A percentile compares a stretch with the other conserved stretches of the same genome.
Conservation (phyloP, 2,329 filamentous ascomycete genomes). For the Metarhizium brunneum region DNA sequence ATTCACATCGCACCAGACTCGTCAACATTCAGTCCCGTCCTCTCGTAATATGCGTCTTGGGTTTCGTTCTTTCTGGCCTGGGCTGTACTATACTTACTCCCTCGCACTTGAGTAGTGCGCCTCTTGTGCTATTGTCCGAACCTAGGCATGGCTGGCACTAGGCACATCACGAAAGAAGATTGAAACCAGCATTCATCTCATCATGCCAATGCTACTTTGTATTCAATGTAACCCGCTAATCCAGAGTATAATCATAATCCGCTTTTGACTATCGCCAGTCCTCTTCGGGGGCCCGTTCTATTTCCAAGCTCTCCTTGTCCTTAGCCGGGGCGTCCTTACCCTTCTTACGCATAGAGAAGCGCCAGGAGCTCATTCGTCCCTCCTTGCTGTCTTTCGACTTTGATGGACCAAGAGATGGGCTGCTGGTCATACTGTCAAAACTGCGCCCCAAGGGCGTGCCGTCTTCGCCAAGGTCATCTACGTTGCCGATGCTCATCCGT, state of each 20-base stretch:
- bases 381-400: conserved; percentile 37
- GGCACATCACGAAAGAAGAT: too few relatives aligned
- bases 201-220: background rate
- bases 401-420: conserved; percentile 44
- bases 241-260: background rate
- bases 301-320: conserved; percentile 44
- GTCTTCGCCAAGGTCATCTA: conserved; percentile 43
- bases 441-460: conserved; percentile 34
- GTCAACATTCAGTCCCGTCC: too few relatives aligned
- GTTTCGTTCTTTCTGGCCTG: too few relatives aligned
- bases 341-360: conserved; percentile 53
- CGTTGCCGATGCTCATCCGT: conserved; percentile 48
- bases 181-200: background rate
- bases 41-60: too few relatives aligned
- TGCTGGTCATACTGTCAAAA: conserved; percentile 47
- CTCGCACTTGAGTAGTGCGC: too few relatives aligned
- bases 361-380: conserved; percentile 41
- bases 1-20: too few relatives aligned
- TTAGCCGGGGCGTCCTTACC: conserved; percentile 35
- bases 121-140: too few relatives aligned
- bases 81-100: too few relatives aligned
- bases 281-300: conserved; percentile 30
- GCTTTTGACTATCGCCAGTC: conserved; percentile 11
- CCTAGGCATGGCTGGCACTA: background rate
- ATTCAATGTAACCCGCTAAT: background rate